Evolutionary conservation across 129 eudicot genomes (phyloP).

Genomic region (Flaveria brownii): DNA sequence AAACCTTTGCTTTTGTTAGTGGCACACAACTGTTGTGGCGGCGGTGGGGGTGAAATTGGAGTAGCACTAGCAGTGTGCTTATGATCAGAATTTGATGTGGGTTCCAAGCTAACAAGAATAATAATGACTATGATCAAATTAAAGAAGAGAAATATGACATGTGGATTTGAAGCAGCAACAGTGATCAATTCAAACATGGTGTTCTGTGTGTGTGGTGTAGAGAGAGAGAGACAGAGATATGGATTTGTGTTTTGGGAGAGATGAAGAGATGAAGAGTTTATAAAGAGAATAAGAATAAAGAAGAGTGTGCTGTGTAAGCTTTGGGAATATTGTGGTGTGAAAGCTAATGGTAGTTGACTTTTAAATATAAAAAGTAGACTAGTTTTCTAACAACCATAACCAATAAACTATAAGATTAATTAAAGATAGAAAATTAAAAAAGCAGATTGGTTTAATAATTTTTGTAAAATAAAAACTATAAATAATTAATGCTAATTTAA

Average conservation of each 20-base stretch:
- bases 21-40: neutral
- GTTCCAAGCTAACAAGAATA: slow-evolving; percentile 47
- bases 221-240: slow-evolving; percentile 16
- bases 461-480: neutral
- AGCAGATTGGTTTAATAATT: neutral
- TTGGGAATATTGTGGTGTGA: slow-evolving; percentile 47
- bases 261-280: slow-evolving; percentile 31
- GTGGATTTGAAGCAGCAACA: slow-evolving; percentile 51
- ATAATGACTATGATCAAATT: slow-evolving; percentile 57
- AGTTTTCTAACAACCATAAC: slow-evolving; percentile 8
- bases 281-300: slow-evolving; percentile 23
- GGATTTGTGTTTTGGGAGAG: slow-evolving; percentile 17
- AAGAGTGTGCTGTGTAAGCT: slow-evolving; percentile 46
- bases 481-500: neutral
- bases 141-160: slow-evolving; percentile 55
- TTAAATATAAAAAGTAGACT: neutral
- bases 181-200: slow-evolving; percentile 53
- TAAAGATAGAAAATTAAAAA: neutral
- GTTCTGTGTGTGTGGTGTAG: slow-evolving; percentile 1
- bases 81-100: slow-evolving; percentile 29
- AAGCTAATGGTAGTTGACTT: slow-evolving; percentile 43
- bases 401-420: neutral
- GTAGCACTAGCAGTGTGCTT: neutral
- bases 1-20: neutral
- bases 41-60: slow-evolving; percentile 10